These are phyloP conservation scores for Talaromyces sp. DNA, from an alignment of 2,329 filamentous ascomycete genomes.

Conservation along the genomic window DNA sequence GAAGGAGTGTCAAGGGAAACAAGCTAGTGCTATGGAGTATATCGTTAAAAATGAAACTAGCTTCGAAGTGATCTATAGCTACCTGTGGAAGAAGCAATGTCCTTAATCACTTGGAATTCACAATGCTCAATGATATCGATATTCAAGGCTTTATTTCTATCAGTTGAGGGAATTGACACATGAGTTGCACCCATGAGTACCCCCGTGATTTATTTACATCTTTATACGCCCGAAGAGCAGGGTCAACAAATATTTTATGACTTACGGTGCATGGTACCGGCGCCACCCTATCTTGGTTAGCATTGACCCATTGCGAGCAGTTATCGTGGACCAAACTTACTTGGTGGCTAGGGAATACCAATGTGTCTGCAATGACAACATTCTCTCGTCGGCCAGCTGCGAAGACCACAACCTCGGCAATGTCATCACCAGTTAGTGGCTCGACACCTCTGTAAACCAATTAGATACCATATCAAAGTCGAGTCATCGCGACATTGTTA, in stretches of 20 bases:
- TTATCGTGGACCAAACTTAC: constrained; percentile 50
- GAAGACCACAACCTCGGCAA: constrained; percentile 89
- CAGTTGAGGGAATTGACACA: neutral
- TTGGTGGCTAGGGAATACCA: constrained; percentile 89
- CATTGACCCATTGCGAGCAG: neutral
- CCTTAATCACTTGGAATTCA: too few relatives aligned
- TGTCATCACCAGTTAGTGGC: constrained; percentile 84
- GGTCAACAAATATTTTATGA: constrained; percentile 5
- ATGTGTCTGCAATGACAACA: constrained; percentile 83
- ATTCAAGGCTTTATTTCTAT: neutral
- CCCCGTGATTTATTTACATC: neutral
- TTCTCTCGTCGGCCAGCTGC: constrained; percentile 82
- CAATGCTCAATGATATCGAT: too few relatives aligned
- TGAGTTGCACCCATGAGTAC: neutral
- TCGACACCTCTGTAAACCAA: constrained; percentile 66
- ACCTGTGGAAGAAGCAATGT: too few relatives aligned
- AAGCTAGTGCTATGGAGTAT: too few relatives aligned
- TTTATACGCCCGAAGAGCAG: too few relatives aligned
- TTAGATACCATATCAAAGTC: neutral
- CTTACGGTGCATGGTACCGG: constrained; percentile 30
- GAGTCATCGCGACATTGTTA: constrained; percentile 11
- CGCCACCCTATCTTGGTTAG: constrained; percentile 20
- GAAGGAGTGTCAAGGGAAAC: too few relatives aligned
- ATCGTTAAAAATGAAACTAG: too few relatives aligned
- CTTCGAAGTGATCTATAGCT: too few relatives aligned